Evolutionary conservation across 139 green algal species (phyloP).

Genomic region (Chlorella sp.): DNA sequence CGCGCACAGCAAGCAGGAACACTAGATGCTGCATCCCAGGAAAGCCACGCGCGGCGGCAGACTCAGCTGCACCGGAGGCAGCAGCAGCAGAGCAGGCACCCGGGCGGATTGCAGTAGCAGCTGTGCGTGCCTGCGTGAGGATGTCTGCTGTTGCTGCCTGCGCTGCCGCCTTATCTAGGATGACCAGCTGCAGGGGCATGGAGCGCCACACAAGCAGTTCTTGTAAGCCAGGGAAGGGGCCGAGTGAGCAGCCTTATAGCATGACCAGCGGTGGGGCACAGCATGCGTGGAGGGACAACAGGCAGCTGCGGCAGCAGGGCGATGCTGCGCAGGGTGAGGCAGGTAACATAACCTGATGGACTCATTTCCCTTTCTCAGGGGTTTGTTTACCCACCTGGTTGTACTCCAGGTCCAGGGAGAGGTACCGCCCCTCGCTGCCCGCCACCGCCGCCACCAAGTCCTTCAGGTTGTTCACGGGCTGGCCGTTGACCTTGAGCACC

Average conservation of each 20-base stretch:
- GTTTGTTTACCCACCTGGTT: conserved; percentile 66
- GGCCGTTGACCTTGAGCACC: conserved; percentile 80
- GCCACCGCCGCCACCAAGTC: conserved; percentile 74
- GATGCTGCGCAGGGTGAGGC: background rate
- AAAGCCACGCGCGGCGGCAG: too few relatives aligned
- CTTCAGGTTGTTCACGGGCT: conserved; percentile 74
- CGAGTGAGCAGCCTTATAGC: background rate
- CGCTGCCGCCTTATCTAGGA: conserved; percentile 56
- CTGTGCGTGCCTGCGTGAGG: conserved; percentile 40
- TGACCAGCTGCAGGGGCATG: conserved; percentile 35
- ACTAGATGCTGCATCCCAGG: too few relatives aligned
- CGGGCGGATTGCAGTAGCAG: too few relatives aligned
- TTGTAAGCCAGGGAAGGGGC: background rate
- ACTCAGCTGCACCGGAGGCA: too few relatives aligned
- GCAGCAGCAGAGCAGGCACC: too few relatives aligned
- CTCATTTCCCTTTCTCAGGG: too few relatives aligned
- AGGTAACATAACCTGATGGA: background rate
- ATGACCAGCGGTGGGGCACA: background rate
- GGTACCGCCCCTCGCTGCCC: conserved; percentile 40
- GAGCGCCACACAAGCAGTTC: background rate
- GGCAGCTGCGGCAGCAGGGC: background rate
- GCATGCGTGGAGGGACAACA: background rate
- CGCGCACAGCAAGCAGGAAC: too few relatives aligned
- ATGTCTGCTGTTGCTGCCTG: conserved; percentile 67
- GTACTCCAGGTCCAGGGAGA: conserved; percentile 80